Base-by-base conservation (phyloP, 75 land plant genomes). In the Pseudotsuga menziesii region DNA sequence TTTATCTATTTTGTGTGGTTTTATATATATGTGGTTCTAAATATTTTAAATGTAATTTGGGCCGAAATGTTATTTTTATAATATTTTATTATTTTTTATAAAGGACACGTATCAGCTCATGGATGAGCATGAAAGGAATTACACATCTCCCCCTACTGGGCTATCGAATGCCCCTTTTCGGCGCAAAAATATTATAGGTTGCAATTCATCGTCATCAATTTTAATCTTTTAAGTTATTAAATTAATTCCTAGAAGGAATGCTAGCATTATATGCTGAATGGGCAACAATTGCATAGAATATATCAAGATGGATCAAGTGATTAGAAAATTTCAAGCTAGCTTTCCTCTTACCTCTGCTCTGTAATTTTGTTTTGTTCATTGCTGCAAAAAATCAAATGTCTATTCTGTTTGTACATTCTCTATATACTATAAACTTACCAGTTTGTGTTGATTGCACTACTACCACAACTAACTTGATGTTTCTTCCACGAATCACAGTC, bases 391-490 rank as follows among this genome's bases (percentile, higher is more conserved):
- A 1, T 67, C 23, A 19, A 67, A 67, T 39, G 44, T 19, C 8
- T 44, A 44, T 32, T 67, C 9, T 7, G 48, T 20, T 35, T 36
- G 8, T 32, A 20, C 9, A 7, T 25, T 54, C 48, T 72, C 13
- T 7, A 27, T 23, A 26, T 22, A 9, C 23, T 73, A 12, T 73
- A 48, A 73, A 44, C 79, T 74, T 81, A 92, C 94, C 91, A 25
- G 72, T 84, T 26, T 73, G 58, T 64, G 81, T 66, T 16, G 93
- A 85, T 52, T 90, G 95, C 48, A 96, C 92, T 52, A 97, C 78
- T 17, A 91, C 85, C 44, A 97, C 83, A 57, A 94, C 81, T 56
- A 97, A 78, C 84, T 86, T 97, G 76, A 80, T 89, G 82, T 89
- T 97, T 80, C 98, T 84, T 35, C 89, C 92, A 27, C 86, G 91